Base-by-base conservation (phyloP, 2,329 filamentous ascomycete species). In the Atkinsonella hypoxylon region DNA sequence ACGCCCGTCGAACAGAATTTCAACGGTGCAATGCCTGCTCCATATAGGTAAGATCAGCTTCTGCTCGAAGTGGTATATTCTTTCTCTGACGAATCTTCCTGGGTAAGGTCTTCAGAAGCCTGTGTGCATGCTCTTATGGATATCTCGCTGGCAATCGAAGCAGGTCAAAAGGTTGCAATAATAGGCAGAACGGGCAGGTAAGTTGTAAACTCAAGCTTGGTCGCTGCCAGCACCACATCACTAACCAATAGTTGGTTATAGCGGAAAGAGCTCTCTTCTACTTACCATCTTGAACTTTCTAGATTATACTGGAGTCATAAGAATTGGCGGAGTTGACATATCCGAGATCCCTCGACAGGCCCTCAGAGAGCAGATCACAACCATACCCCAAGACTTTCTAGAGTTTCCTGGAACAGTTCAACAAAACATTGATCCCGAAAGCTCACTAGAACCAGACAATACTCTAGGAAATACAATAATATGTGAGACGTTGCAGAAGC, bases 191-290 rank as follows among this genome's bases (percentile, higher is more conserved):
- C 32, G 9, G 32, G 32, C 32, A 34, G 32, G 32, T 34, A 34
- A 2, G 32, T 34, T 2, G 3, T 3, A 13, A 15, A 8, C 38
- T 13, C 3, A 13, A 39, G n/a, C 15, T 17, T n/a, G 13, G 8
- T 17, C 12, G 8, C 3, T 17, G n/a, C 15, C 7, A 8, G 38
- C 38, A 15, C 20, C 20, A 22, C 20, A 64, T 34, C 62, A 58
- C 43, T 61, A 62, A 8, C 56, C 61, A 3, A 62, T 54, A 12
- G 61, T 61, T 34, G 9, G 3, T 2, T 34, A 34, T 39, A 56
- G 56, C 47, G 68, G 68, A 0, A 71, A 71, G 57, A 69, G 66
- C 1, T 67, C 66, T 7, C 50, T 64, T n/a, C 55, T 70, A n/a
- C 57, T 66, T 43, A 61, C 32, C 10, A 34, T 41, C 8, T 41